Evolutionary conservation across 345 rosid genomes (phyloP).

Genomic region (Gossypium turneri): DNA sequence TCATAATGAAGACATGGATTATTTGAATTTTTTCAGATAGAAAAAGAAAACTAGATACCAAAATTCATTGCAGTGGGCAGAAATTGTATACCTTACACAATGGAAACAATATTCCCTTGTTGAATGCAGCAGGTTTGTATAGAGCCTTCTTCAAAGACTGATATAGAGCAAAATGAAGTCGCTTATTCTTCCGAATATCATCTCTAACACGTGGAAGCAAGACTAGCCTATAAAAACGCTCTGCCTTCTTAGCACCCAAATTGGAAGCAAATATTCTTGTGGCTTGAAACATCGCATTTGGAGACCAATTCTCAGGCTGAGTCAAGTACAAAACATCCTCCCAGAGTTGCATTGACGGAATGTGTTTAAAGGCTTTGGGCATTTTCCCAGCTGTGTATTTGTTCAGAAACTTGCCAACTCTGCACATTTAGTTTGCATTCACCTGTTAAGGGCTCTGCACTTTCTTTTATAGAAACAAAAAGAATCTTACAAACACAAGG

Average conservation of each 20-base stretch:
- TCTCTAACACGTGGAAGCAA: slow-evolving; percentile 91
- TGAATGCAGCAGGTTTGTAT: slow-evolving; percentile 89
- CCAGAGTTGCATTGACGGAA: slow-evolving; percentile 73
- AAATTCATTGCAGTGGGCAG: not conserved
- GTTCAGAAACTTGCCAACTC: slow-evolving; percentile 70
- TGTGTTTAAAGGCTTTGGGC: slow-evolving; percentile 78
- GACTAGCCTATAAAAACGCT: slow-evolving; percentile 67
- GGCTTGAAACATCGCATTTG: slow-evolving; percentile 89
- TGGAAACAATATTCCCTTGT: slow-evolving; percentile 86
- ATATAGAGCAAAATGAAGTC: slow-evolving; percentile 78
- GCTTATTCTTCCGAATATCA: slow-evolving; percentile 75
- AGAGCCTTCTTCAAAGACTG: slow-evolving; percentile 76
- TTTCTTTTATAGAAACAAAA: not conserved
- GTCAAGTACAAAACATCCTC: slow-evolving; percentile 83
- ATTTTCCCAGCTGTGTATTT: slow-evolving; percentile 83
- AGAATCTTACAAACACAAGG: not conserved
- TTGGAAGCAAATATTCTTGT: slow-evolving; percentile 82
- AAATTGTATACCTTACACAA: slow-evolving; percentile 64
- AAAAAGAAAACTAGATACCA: not conserved
- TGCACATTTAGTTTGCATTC: slow-evolving; percentile 26
- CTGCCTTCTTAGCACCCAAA: slow-evolving; percentile 63
- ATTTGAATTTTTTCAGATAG: not conserved
- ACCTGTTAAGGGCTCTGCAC: not conserved
- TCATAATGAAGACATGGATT: not conserved
- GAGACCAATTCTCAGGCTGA: slow-evolving; percentile 94